phyloP scores from a whole-genome alignment of 129 eudicot species.

The Saussurea involucrata region DNA sequence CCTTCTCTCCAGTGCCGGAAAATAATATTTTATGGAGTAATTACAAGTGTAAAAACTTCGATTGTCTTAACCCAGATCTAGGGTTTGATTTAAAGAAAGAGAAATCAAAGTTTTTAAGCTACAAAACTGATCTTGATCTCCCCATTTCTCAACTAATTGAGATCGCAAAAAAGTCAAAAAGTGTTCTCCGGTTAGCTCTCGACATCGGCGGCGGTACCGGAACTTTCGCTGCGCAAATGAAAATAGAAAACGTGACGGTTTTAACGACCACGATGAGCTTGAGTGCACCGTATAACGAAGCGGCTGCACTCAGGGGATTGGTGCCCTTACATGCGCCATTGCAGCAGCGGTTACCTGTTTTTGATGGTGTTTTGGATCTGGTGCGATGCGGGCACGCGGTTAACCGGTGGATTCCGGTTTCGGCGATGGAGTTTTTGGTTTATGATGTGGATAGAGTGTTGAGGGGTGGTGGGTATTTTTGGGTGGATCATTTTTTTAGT shows the following conservation, averaged over 20 bases:
- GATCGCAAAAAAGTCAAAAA: slow-evolving; percentile 38
- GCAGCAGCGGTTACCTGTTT: slow-evolving; percentile 91
- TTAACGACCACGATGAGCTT: slow-evolving; percentile 81
- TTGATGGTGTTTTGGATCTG: slow-evolving; percentile 90
- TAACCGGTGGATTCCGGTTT: slow-evolving; percentile 86
- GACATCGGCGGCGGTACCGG: slow-evolving; percentile 95
- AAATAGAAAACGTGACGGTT: slow-evolving; percentile 68
- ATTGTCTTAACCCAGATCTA: slow-evolving; percentile 63
- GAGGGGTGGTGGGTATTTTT: slow-evolving; percentile 87
- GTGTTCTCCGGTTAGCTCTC: slow-evolving; percentile 51
- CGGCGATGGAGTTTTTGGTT: slow-evolving; percentile 73
- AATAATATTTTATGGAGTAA: slow-evolving; percentile 39
- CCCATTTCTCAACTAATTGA: slow-evolving; percentile 61
- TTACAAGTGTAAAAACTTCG: slow-evolving; percentile 57
- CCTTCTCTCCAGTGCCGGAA: slow-evolving; percentile 56
- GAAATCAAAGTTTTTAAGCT: slow-evolving; percentile 39
- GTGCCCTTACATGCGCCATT: slow-evolving; percentile 77
- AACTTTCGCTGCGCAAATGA: slow-evolving; percentile 85
- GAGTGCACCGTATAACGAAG: slow-evolving; percentile 81
- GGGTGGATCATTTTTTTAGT: slow-evolving; percentile 83
- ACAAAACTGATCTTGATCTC: slow-evolving; percentile 79
- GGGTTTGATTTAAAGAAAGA: slow-evolving; percentile 68
- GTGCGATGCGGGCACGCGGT: slow-evolving; percentile 90
- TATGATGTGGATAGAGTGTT: slow-evolving; percentile 90
- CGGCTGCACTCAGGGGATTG: slow-evolving; percentile 71